Conservation (phyloP, 1,284 basidiomycete genomes). For the Schizopora paradoxa region DNA sequence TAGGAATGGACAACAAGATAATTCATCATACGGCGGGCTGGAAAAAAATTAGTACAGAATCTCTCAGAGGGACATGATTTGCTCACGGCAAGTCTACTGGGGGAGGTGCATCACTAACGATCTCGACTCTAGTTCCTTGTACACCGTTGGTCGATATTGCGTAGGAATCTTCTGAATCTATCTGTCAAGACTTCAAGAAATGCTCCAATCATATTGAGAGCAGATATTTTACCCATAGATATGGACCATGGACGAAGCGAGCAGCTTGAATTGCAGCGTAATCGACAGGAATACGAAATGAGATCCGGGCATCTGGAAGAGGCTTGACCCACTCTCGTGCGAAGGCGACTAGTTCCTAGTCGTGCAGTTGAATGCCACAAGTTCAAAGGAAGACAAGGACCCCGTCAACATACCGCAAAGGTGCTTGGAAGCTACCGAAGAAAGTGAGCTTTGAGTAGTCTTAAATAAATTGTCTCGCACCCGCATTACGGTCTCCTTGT, state of each 20-base stretch:
- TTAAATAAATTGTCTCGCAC: constrained; percentile 32
- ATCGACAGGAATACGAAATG: too few species aligned
- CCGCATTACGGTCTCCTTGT: constrained; percentile 77
- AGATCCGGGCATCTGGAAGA: too few species aligned
- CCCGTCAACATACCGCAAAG: constrained; percentile 45
- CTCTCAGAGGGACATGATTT: constrained; percentile 20
- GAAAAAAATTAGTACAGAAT: constrained; percentile 1
- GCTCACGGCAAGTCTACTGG: not conserved
- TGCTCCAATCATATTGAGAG: not conserved
- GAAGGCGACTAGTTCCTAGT: too few species aligned
- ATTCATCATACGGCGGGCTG: constrained; percentile 67
- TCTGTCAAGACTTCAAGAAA: not conserved
- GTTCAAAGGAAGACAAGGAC: constrained; percentile 1
- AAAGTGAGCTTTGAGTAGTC: not conserved
- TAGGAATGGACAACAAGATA: not conserved
- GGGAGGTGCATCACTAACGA: not conserved
- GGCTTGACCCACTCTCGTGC: too few species aligned
- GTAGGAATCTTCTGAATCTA: not conserved
- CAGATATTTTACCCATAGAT: not conserved
- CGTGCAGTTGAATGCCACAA: constrained; percentile 10
- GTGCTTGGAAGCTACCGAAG: constrained; percentile 52
- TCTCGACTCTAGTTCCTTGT: not conserved
- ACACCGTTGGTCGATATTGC: not conserved
- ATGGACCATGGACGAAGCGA: not conserved
- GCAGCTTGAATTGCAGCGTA: too few species aligned